Conservation (phyloP, 2,329 filamentous ascomycete genomes). For the Neonectria punicea region DNA sequence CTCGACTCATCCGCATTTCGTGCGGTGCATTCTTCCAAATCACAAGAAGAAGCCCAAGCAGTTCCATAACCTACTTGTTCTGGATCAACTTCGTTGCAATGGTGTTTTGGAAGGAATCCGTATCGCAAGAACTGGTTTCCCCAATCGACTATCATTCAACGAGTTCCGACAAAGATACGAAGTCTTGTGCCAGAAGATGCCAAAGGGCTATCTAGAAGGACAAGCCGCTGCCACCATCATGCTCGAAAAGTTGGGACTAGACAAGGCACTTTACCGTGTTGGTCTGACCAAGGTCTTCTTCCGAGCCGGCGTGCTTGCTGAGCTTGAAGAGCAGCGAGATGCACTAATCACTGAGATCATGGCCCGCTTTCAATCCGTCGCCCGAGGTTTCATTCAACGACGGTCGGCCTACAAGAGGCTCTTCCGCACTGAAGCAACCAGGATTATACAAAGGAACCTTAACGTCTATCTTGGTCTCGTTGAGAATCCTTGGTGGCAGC, state of each 20-base stretch:
- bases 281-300: conserved; percentile 99
- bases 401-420: conserved; percentile 91
- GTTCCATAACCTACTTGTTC: conserved; percentile 89
- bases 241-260: conserved; percentile 87
- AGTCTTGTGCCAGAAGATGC: conserved; percentile 88
- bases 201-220: conserved; percentile 90
- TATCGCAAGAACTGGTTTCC: conserved; percentile 96
- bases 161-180: conserved; percentile 98
- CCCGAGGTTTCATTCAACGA: conserved; percentile 88
- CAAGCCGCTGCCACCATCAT: conserved; percentile 87
- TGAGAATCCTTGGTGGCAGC: conserved; percentile 96
- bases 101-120: conserved; percentile 99
- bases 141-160: conserved; percentile 89
- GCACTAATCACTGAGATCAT: conserved; percentile 94
- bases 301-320: conserved; percentile 92
- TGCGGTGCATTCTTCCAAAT: conserved; percentile 96
- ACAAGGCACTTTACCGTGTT: conserved; percentile 88
- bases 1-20: conserved; percentile 97
- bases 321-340: conserved; percentile 96
- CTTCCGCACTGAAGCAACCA: conserved; percentile 92
- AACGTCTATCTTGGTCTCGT: conserved; percentile 90
- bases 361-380: conserved; percentile 90
- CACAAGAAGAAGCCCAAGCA: conserved; percentile 97
- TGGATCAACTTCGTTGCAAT: conserved; percentile 98
- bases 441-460: conserved; percentile 95